Evolutionary conservation across 805 yeast species (phyloP), one percentile per base, ranked within the genome.

Genomic region (Candida suzukii): DNA sequence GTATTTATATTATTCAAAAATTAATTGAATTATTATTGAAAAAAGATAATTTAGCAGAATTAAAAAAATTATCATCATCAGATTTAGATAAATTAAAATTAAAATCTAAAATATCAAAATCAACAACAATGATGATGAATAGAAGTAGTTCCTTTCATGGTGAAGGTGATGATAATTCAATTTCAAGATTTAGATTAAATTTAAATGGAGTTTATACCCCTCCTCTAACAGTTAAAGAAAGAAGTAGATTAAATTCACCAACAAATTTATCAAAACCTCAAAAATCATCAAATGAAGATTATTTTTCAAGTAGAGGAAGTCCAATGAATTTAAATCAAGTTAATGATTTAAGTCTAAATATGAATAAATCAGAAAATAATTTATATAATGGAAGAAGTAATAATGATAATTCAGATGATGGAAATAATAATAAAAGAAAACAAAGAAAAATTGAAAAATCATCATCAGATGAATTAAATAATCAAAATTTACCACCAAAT

Each of bases 1-100:
- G 60, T 2, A 29, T 53, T 1, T 58, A 56, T 37, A 55, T 58
- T 22, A 43, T 58, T 5, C 56, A 54, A 21, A 52, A 49, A 28
- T 38, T 59, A 6, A 41, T 53, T 26, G 41, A 37, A 22, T 45
- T 56, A 30, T 40, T 54, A 45, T 28, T 43, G 2, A 47, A 51
- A 17, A 42, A 46, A 14, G 51, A 44, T 19, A 41, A 46, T 17
- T 13, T 25, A 3, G 24, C 14, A 9, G 29, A 35, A 13, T 25
- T 35, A 10, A 17, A 19, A 6, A 35, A 24, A 25, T 9, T 31
- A 22, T 31, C 35, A 8, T 18, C 7, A 7, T 31, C 35, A 31
- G 35, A 19, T 18, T 3, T 12, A 10, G 19, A 17, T 9, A 19
- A 18, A 31, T 3, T 19, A 4, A 31, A 31, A 11, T 26, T 26